Base-by-base conservation (phyloP, 2,329 filamentous ascomycete genomes). In the Pestalotiopsis sp. region DNA sequence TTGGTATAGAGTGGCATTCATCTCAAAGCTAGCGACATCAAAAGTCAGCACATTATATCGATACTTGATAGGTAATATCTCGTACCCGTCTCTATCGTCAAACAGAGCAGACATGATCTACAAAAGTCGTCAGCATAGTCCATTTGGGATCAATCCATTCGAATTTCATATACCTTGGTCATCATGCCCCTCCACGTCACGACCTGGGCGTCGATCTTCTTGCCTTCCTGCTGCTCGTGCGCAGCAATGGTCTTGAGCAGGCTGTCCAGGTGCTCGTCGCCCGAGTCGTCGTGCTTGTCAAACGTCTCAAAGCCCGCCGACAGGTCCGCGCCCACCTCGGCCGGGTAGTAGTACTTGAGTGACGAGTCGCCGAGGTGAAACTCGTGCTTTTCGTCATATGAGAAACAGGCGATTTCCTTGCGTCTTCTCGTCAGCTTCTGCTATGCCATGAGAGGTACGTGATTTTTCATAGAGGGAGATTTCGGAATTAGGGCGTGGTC, bases 171-270 rank as follows among this genome's bases (percentile, higher is more conserved):
- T 77, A 94, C 94, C 86, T 98, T 99, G 70, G 96, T 98, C 91
- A 99, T 94, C 94, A 98, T 98, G 48, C 96, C 96, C 75, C 96
- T 86, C 95, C 95, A 99, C 1, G 95, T 98, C 64, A 98, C 86
- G 59, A 98, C 78, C 73, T 97, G 89, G 2, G 92, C 91, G 69
- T 94, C 90, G 39, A 91, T 89, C 75, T 86, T 90, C 74, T 88
- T 85, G 2, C 88, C 86, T 0, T 86, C 88, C 71, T 89, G 84
- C 77, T 90, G 84, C 80, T 98, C 96, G 71, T 93, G 85, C 30
- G 87, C 86, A 62, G 89, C 84, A 59, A 99, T 88, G 1, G 94
- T 91, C 69, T 88, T 90, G 24, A 99, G 83, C 38, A 99, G 83
- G 69, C 92, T 91, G 75, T 97, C 92, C 3, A 99, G 83, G 80